phyloP scores from a whole-genome alignment of 2,329 filamentous ascomycete species.

The Botrytis paeoniae region DNA sequence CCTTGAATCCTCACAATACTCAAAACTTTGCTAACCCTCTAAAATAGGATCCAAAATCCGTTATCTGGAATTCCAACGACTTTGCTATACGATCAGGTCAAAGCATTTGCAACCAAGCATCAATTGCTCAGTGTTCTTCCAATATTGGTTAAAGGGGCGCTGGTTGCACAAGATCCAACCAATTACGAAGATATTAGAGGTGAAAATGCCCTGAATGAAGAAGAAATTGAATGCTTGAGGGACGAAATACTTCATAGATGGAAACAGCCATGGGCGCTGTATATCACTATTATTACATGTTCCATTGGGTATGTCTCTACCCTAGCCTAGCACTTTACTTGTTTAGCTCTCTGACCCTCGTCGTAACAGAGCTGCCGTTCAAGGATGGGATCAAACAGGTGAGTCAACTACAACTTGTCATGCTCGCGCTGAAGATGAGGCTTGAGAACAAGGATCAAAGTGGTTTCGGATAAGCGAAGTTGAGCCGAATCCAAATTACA shows the following conservation, averaged over 20 bases:
- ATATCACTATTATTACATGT: constrained; percentile 36
- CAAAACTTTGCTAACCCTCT: not conserved
- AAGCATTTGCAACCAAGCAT: constrained; percentile 58
- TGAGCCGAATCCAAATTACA: not conserved
- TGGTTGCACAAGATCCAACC: constrained; percentile 69
- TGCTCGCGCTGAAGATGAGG: not conserved
- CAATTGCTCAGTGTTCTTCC: constrained; percentile 55
- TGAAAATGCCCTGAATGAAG: constrained; percentile 48
- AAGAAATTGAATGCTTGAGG: constrained; percentile 56
- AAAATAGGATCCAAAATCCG: constrained; percentile 51
- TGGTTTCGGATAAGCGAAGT: not conserved
- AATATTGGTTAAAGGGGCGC: constrained; percentile 64
- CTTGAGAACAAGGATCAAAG: not conserved
- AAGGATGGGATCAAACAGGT: constrained; percentile 37
- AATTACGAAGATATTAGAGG: constrained; percentile 57
- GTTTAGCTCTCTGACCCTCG: constrained; percentile 48
- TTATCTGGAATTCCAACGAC: constrained; percentile 53
- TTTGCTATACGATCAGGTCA: constrained; percentile 52
- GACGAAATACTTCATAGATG: constrained; percentile 66
- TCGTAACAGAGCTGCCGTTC: constrained; percentile 53
- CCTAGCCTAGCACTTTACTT: constrained; percentile 60
- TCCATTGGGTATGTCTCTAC: constrained; percentile 59
- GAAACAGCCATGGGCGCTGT: constrained; percentile 57
- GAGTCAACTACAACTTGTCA: not conserved
- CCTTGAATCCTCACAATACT: not conserved